Evolutionary conservation across 73 alveolate species (phyloP).

Genomic region (Blepharisma stoltei): DNA sequence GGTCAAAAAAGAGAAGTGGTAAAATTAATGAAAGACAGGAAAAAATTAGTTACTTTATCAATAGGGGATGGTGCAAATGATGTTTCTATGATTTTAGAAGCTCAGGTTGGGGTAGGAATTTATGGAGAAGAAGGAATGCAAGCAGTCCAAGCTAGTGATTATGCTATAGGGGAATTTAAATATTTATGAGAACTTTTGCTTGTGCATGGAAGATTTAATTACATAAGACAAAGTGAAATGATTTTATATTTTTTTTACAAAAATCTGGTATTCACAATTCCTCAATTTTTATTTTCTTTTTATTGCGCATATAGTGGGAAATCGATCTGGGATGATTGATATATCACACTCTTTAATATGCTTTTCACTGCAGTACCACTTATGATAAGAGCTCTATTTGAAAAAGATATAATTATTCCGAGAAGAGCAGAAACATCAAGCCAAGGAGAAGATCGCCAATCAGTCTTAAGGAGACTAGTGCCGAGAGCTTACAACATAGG

Average conservation of each 20-base stretch:
- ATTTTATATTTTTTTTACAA: constrained; percentile 85
- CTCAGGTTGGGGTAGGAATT: constrained; percentile 93
- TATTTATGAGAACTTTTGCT: constrained; percentile 65
- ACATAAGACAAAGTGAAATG: constrained; percentile 76
- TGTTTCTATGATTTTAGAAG: constrained; percentile 87
- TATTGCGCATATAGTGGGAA: constrained; percentile 76
- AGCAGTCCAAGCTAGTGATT: constrained; percentile 92
- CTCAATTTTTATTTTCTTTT: constrained; percentile 78
- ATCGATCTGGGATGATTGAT: constrained; percentile 88
- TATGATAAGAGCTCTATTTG: constrained; percentile 83
- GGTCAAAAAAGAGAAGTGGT: constrained; percentile 94
- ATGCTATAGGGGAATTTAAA: constrained; percentile 88
- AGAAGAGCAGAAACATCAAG: constrained; percentile 31
- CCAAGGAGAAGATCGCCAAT: constrained; percentile 28
- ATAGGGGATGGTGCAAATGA: constrained; percentile 99
- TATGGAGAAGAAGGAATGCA: constrained; percentile 96
- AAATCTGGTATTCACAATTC: constrained; percentile 91
- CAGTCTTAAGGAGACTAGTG: constrained; percentile 29
- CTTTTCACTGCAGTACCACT: constrained; percentile 95
- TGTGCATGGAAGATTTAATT: constrained; percentile 79
- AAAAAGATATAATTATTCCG: constrained; percentile 65
- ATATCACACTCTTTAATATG: constrained; percentile 90
- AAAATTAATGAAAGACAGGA: constrained; percentile 72
- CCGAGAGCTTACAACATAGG: constrained; percentile 51
- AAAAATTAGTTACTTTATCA: constrained; percentile 73